Conservation (phyloP, 2,329 filamentous ascomycete species). For the Tolypocladium endophyticum region DNA sequence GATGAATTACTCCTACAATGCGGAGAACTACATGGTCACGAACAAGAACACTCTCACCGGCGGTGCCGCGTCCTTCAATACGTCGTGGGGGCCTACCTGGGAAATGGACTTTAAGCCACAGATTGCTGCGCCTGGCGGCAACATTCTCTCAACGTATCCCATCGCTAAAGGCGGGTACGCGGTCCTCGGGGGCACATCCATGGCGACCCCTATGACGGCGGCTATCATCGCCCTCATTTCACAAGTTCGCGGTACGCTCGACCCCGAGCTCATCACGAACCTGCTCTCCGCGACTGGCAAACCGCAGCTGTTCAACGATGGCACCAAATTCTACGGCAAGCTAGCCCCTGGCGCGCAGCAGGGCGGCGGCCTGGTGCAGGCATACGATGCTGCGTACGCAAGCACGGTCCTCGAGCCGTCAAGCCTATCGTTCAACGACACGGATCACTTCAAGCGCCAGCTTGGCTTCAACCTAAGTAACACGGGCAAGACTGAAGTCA, state of each 20-base stretch:
- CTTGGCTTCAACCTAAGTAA: constrained; percentile 46
- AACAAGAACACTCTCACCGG: constrained; percentile 21
- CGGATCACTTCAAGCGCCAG: constrained; percentile 38
- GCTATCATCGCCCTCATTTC: constrained; percentile 44
- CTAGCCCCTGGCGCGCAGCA: constrained; percentile 49
- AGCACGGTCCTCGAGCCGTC: constrained; percentile 41
- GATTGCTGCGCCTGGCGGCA: constrained; percentile 42
- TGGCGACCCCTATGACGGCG: constrained; percentile 47
- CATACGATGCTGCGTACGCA: constrained; percentile 44
- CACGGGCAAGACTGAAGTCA: constrained; percentile 34
- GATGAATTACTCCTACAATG: constrained; percentile 22
- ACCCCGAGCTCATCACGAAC: constrained; percentile 27
- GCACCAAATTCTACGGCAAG: constrained; percentile 19
- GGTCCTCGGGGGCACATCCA: constrained; percentile 46
- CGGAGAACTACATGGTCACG: constrained; percentile 19
- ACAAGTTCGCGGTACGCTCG: constrained; percentile 38
- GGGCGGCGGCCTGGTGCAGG: constrained; percentile 48
- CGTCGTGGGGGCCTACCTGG: constrained; percentile 51
- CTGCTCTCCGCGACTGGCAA: constrained; percentile 38
- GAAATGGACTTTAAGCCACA: constrained; percentile 48
- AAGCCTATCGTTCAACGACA: constrained; percentile 53
- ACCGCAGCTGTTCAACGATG: constrained; percentile 37
- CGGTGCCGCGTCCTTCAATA: constrained; percentile 41
- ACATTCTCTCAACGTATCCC: constrained; percentile 48
- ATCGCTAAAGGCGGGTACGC: constrained; percentile 34